Evolutionary conservation across 2,329 filamentous ascomycete genomes (phyloP), one percentile per base, ranked within the genome.

Genomic region (Westerdykella aurantiaca): DNA sequence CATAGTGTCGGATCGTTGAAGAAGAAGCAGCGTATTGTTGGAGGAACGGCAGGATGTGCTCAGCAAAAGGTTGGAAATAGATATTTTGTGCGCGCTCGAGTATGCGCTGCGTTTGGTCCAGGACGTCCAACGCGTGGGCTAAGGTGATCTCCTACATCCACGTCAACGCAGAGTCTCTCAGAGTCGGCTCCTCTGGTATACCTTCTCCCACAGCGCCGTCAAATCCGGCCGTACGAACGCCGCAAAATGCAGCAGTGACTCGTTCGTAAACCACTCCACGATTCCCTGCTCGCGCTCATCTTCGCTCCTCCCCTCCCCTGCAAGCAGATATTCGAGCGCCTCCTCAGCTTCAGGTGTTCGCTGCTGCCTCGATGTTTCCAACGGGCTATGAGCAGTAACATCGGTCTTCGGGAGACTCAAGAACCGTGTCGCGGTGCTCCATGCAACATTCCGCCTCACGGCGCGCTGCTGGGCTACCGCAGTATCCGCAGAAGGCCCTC

Each of bases 381-480:
- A 47, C 31, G 56, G 43, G 7, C 9, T 12, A 29, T 29, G 2
- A 4, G 25, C 25, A 29, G 25, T 12, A 7, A 29, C 11, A 4
- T 29, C 35, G 25, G 25, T 48, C 46, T 31, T 31, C 25, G 14
- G 39, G 64, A 35, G 33, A 16, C 17, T 35, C 17, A 10, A 74
- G 42, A 68, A 72, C 31, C 70, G 57, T 2, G 72, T 74, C n/a
- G 68, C 70, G 17, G 61, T 66, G 46, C 68, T 73, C 72, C 72
- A 74, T n/a, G 69, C 69, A 38, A 63, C 53, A 37, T 63, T 68
- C 42, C 66, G 61, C 46, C 59, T 62, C 16, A 69, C 57, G 13
- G 53, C 53, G 42, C 59, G 54, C 34, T 67, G 64, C 37, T 67
- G 63, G 9, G 49, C 52, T 29, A 53, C 49, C 25, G 52, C 73